phyloP scores from a whole-genome alignment of 2,329 filamentous ascomycete genomes.

The Elsinoe perseae region DNA sequence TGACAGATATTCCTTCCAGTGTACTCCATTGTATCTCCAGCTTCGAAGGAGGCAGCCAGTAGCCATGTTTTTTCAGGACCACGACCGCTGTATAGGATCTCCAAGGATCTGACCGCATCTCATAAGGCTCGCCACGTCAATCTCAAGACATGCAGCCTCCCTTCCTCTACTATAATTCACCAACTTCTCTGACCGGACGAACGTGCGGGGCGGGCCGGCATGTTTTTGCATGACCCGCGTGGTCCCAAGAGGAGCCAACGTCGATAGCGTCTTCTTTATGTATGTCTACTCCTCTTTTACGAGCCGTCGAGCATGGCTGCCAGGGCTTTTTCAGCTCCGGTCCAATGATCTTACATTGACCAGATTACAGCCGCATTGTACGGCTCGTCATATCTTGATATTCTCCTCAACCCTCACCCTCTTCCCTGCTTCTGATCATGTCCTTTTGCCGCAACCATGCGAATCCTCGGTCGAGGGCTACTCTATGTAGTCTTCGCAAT shows the following conservation, averaged over 20 bases:
- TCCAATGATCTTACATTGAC: background rate
- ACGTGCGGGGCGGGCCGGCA: background rate
- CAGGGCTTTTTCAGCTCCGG: background rate
- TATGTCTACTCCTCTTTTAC: background rate
- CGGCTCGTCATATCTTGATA: background rate
- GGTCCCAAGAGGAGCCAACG: background rate
- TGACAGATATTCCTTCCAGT: no score
- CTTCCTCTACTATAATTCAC: background rate
- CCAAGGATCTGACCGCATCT: background rate
- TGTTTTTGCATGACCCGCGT: background rate
- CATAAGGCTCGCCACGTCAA: background rate
- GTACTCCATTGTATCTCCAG: no score
- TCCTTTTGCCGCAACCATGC: background rate
- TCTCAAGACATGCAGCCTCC: background rate
- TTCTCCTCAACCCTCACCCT: background rate
- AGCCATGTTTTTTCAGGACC: background rate
- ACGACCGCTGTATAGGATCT: background rate
- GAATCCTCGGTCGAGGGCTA: background rate
- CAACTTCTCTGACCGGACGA: background rate
- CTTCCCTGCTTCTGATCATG: background rate
- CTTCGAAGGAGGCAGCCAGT: background rate
- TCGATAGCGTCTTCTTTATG: conserved; percentile 6
- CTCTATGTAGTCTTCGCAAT: background rate
- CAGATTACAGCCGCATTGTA: background rate
- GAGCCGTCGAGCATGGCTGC: background rate